Evolutionary conservation across 2,329 filamentous ascomycete genomes (phyloP).

Genomic region (Colletotrichum kahawae): DNA sequence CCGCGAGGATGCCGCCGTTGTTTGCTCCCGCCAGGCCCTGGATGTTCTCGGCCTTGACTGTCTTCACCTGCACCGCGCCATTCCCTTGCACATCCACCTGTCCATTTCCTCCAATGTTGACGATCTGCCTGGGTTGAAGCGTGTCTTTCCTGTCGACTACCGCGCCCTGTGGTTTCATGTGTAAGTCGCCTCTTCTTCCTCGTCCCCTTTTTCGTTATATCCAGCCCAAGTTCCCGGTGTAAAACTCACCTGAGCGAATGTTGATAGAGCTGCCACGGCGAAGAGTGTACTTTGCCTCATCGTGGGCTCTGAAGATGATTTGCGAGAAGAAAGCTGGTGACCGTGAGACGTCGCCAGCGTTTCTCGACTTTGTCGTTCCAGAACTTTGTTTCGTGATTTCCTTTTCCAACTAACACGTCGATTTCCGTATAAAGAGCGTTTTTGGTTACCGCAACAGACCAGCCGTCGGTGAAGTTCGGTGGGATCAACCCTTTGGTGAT

Average conservation of each 20-base stretch:
- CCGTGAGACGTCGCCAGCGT: conserved; percentile 18
- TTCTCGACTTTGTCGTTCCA: not conserved
- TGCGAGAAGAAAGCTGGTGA: conserved; percentile 6
- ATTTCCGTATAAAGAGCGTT: conserved; percentile 11
- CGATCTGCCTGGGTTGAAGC: conserved; percentile 7
- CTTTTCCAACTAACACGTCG: not conserved
- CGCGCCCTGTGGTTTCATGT: conserved; percentile 6
- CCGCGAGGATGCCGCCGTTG: conserved; percentile 8
- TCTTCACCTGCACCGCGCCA: conserved; percentile 8
- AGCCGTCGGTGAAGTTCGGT: conserved; percentile 29
- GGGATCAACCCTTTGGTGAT: conserved; percentile 28
- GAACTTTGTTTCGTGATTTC: not conserved
- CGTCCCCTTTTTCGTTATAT: not conserved
- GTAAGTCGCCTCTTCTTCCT: not conserved
- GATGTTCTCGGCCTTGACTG: not conserved
- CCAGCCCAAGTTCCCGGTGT: not conserved
- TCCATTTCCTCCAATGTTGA: conserved; percentile 10
- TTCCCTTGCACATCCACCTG: not conserved
- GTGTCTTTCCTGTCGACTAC: not conserved
- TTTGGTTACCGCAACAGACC: conserved; percentile 26
- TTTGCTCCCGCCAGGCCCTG: not conserved
- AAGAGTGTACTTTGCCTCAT: conserved; percentile 24
- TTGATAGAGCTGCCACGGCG: conserved; percentile 22
- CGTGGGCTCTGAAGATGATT: conserved; percentile 11
- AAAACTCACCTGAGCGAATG: conserved; percentile 23